Conservation (phyloP, 2,329 filamentous ascomycete genomes). For the Kalmusia sp. region DNA sequence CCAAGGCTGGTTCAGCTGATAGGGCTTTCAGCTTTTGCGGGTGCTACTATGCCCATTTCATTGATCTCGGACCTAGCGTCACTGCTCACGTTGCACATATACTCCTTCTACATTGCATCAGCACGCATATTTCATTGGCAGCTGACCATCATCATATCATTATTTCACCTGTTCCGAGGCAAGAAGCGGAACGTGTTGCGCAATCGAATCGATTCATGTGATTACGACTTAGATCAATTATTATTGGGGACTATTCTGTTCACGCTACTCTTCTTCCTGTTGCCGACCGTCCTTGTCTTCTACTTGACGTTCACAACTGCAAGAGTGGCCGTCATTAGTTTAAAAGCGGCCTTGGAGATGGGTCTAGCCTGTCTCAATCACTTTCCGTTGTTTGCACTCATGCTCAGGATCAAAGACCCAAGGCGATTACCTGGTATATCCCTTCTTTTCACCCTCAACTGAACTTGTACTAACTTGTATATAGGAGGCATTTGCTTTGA, state of each 20-base stretch:
- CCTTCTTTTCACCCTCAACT: not conserved
- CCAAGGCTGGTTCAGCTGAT: constrained; percentile 90
- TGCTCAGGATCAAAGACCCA: constrained; percentile 94
- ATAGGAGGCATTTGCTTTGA: constrained; percentile 85
- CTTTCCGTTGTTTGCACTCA: constrained; percentile 95
- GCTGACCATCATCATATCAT: constrained; percentile 90
- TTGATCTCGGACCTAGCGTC: constrained; percentile 94
- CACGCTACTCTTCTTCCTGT: constrained; percentile 89
- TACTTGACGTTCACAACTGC: constrained; percentile 96
- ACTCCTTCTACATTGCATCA: constrained; percentile 96
- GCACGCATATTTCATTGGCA: constrained; percentile 99
- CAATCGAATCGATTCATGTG: constrained; percentile 97
- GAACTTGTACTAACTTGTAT: not conserved
- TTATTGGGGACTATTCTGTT: constrained; percentile 96
- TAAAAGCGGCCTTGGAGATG: constrained; percentile 92
- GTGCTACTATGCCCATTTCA: constrained; percentile 95
- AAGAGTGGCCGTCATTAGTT: constrained; percentile 90
- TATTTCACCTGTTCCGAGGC: constrained; percentile 98
- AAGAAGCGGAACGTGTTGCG: constrained; percentile 98
- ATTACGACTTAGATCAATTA: constrained; percentile 97
- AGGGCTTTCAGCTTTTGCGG: constrained; percentile 92
- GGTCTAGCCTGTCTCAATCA: constrained; percentile 93
- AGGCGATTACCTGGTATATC: constrained; percentile 78
- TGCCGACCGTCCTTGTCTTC: constrained; percentile 95
- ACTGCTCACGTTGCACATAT: constrained; percentile 91